A percentile compares a stretch with the other conserved stretches of the same genome.
Conservation (phyloP, 192 early-diverging fungal species). For the Diversispora eburnea region DNA sequence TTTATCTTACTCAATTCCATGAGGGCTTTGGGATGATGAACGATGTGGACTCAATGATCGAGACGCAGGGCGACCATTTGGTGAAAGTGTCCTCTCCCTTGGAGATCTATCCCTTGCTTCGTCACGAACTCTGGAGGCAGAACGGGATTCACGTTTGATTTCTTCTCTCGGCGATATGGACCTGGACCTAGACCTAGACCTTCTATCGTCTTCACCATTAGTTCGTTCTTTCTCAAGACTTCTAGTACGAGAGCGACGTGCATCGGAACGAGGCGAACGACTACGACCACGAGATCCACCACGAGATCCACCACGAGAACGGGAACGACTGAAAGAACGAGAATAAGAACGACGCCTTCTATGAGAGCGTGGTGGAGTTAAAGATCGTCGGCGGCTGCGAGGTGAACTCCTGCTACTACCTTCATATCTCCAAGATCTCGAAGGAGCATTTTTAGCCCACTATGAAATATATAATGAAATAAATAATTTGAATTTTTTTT, state of each 20-base stretch:
- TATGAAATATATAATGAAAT: constrained; percentile 27
- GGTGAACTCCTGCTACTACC: constrained; percentile 46
- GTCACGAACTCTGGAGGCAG: not conserved
- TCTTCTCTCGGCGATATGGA: not conserved
- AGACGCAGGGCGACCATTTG: constrained; percentile 9
- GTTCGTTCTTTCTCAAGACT: not conserved
- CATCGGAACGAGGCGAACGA: constrained; percentile 7
- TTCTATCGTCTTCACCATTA: constrained; percentile 6
- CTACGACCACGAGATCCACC: constrained; percentile 15
- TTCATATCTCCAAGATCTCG: constrained; percentile 77
- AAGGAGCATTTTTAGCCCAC: constrained; percentile 87
- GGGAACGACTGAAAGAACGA: constrained; percentile 37
- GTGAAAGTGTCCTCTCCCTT: not conserved
- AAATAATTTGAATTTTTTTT: not conserved
- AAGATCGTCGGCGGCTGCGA: constrained; percentile 41
- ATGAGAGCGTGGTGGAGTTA: constrained; percentile 28
- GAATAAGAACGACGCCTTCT: constrained; percentile 43
- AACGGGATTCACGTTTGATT: constrained; percentile 8
- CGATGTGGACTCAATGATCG: constrained; percentile 15
- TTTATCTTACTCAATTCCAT: not conserved
- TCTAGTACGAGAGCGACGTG: constrained; percentile 2
- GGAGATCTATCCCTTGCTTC: constrained; percentile 9
- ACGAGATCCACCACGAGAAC: constrained; percentile 14
- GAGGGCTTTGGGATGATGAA: constrained; percentile 14
- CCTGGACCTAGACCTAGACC: constrained; percentile 1